Evolutionary conservation across 78 protist genomes (phyloP).

Genomic region (Bigelowiella natans): DNA sequence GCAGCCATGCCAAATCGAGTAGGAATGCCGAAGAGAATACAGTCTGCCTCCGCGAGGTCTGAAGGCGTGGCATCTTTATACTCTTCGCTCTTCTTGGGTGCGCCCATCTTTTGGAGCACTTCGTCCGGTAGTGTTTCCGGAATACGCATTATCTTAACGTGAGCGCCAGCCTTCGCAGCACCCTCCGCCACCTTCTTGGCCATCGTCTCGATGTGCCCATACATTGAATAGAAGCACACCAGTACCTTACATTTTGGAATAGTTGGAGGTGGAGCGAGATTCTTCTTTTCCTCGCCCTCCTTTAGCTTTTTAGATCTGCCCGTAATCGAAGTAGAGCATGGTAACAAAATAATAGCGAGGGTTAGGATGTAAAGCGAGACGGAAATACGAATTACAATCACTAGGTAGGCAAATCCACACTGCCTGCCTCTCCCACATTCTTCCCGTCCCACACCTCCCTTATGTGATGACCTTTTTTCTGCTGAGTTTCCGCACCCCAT

Average conservation of each 20-base stretch:
- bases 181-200: not conserved
- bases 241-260: not conserved
- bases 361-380: no score
- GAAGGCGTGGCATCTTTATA: not conserved
- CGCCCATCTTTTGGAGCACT: conserved; percentile 39
- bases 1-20: conserved; percentile 44
- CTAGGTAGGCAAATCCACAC: no score
- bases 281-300: no score
- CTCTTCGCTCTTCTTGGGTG: conserved; percentile 2
- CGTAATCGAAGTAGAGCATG: no score
- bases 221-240: not conserved
- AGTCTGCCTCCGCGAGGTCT: conserved; percentile 32
- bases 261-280: no score
- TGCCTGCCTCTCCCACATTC: no score
- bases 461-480: no score
- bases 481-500: no score
- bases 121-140: conserved; percentile 58
- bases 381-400: no score
- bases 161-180: not conserved
- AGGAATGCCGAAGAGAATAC: conserved; percentile 37
- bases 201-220: not conserved
- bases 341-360: no score
- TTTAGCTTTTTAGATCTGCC: no score
- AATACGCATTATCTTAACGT: conserved; percentile 26
- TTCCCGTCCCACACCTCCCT: no score